These are phyloP conservation scores for Teratosphaeria zuluensis DNA, from an alignment of 2,329 filamentous ascomycete genomes.

Conservation along the genomic window DNA sequence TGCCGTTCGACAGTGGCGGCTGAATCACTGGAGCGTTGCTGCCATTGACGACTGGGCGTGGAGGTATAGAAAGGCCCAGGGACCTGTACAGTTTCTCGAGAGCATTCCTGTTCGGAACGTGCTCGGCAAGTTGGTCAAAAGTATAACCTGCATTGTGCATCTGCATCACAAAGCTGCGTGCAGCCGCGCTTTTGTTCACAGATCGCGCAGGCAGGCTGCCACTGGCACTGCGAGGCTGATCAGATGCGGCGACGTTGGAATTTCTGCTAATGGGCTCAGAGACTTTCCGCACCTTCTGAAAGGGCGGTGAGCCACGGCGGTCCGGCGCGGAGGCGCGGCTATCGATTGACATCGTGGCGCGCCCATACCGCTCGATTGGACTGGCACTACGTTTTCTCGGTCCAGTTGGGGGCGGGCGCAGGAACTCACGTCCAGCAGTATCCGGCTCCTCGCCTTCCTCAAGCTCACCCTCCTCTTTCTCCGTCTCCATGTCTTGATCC, in stretches of 20 bases:
- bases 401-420: slow-evolving; percentile 19
- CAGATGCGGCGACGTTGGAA: not conserved
- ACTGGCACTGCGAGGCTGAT: not conserved
- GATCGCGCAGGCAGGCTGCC: not conserved
- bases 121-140: slow-evolving; percentile 62
- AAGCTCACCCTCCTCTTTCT: slow-evolving; percentile 66
- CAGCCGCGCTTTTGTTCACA: not conserved
- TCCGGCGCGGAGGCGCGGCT: not conserved
- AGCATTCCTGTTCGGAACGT: slow-evolving; percentile 57
- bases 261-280: not conserved
- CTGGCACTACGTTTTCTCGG: slow-evolving; percentile 14
- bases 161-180: slow-evolving; percentile 18
- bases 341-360: not conserved
- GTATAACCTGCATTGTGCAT: slow-evolving; percentile 53
- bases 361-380: slow-evolving; percentile 1
- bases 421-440: slow-evolving; percentile 11
- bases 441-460: slow-evolving; percentile 54
- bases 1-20: not conserved
- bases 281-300: not conserved
- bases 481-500: slow-evolving; percentile 25
- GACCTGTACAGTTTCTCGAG: slow-evolving; percentile 53
- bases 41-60: slow-evolving; percentile 2
- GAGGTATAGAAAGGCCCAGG: not conserved
- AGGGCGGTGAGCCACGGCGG: not conserved
- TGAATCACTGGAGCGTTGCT: not conserved